Base-by-base conservation (phyloP, 2,329 filamentous ascomycete species). In the Sphaerulina vaccinii region DNA sequence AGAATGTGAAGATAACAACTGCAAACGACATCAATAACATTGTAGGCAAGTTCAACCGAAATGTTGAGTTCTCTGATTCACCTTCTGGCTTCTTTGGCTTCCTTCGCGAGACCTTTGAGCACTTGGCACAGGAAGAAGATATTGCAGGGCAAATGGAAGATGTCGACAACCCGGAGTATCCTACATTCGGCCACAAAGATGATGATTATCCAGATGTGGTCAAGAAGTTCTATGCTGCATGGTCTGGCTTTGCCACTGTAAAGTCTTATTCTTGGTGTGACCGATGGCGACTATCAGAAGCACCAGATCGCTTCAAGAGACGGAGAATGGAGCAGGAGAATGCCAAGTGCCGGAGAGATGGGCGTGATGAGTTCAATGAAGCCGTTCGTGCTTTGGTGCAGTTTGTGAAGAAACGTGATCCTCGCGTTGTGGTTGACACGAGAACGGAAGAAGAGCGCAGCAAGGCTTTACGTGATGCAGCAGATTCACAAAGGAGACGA, bases 251-350 rank as follows among this genome's bases (percentile, higher is more conserved):
- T 70, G 79, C 85, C 1, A 97, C 93, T 0, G 80, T 75, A 37
- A 97, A 97, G 68, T 83, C 82, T 0, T 99, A 95, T 68, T 79
- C 87, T 1, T 99, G 93, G 92, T 88, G 86, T 67, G 91, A 99
- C 67, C 80, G 83, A 55, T 93, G 95, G 71, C 81, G 87, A 43
- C 78, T 90, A 16, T 86, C 87, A 0, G 90, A 96, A 62, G 92
- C 90, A 1, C 90, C 90, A 1, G 92, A 99, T 71, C 84, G 93
- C 44, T 82, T 86, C 32, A 79, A 89, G 13, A 84, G 92, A 45
- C 82, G 93, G 24, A 65, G 89, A 33, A 95, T 97, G 85, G 93
- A 97, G 67, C 96, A 96, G 70, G 92, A 96, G 68, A 99, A 99
- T 70, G 88, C 85, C 62, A 87, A 87, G 58, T 72, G 86, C 19